Evolutionary conservation across 306 rosid species (phyloP).

Genomic region (Cicer arietinum): DNA sequence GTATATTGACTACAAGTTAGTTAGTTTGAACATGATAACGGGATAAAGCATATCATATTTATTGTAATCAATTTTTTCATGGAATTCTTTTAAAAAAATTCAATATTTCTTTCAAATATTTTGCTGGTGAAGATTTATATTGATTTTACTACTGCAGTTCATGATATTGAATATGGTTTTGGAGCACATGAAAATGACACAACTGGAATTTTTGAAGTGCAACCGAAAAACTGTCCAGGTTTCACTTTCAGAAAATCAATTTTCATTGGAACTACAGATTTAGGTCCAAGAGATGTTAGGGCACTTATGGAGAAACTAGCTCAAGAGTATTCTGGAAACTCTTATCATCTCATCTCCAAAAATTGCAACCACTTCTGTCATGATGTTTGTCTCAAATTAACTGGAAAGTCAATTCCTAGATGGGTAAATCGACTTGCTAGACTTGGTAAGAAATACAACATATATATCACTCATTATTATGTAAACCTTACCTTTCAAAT

Average conservation of each 20-base stretch:
- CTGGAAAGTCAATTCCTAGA: constrained; percentile 79
- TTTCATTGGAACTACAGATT: constrained; percentile 80
- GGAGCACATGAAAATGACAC: constrained; percentile 91
- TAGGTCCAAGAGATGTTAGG: constrained; percentile 68
- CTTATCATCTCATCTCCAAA: constrained; percentile 86
- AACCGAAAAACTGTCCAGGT: constrained; percentile 89
- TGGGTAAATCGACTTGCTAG: constrained; percentile 99
- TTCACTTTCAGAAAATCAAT: constrained; percentile 88
- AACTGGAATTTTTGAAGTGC: constrained; percentile 91
- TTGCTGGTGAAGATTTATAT: too few species aligned
- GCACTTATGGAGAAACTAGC: constrained; percentile 80
- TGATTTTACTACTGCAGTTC: constrained; percentile 58
- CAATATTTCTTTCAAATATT: too few species aligned
- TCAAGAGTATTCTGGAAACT: constrained; percentile 74
- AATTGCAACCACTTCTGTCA: constrained; percentile 95
- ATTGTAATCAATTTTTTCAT: too few species aligned
- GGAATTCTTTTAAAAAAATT: too few species aligned
- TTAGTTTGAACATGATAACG: too few species aligned
- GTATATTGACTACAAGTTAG: too few species aligned
- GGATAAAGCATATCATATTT: too few species aligned
- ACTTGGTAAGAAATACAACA: constrained; percentile 61
- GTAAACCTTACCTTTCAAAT: too few species aligned
- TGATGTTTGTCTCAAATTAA: constrained; percentile 70
- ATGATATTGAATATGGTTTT: constrained; percentile 87
- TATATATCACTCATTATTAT: not conserved